Base-by-base conservation (phyloP, 2,329 filamentous ascomycete species). In the Sphaerostilbella broomeana region DNA sequence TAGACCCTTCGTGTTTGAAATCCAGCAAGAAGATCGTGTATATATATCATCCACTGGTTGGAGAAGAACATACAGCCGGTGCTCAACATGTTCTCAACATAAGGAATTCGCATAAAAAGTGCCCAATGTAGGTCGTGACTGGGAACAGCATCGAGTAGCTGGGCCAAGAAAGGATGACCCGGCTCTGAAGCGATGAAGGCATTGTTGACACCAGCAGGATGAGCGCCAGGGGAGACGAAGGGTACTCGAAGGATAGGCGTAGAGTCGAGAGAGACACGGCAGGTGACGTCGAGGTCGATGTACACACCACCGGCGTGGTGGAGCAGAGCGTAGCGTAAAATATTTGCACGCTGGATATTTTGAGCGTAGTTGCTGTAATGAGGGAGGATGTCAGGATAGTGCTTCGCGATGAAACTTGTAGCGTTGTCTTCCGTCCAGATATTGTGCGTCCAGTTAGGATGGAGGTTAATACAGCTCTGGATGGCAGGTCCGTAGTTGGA, bases 11-110 rank as follows among this genome's bases (percentile, higher is more conserved):
- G 15, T 13, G 28, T 31, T 17, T 47, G 38, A 28, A 32, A 33
- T 4, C 41, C 44, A 12, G 35, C 31, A 16, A 47, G n/a, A 12
- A 44, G 25, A 18, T 32, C 38, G 10, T 44, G 44, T 4, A 46
- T 48, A 22, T 51, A 53, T 12, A 26, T 26, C 48, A 53, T 53
- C 51, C 51, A 53, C 32, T 45, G 38, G 43, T 52, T 52, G 32
- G 51, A 49, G 40, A 46, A 53, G 45, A 49, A 53, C 50, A 53
- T 52, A 44, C 50, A 53, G 17, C 50, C 50, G 5, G 51, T 47
- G 47, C 48, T 53, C 15, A 53, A 35, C 51, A 53, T 53, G 46
- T 51, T 51, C 34, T 53, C 51, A 26, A 53, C 46, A 38, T 52
- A 53, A 8, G 51, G 50, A 6, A 52, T 47, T 25, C 51, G 50